Base-by-base conservation (phyloP, 805 yeast species). In the Millerago galiae region DNA sequence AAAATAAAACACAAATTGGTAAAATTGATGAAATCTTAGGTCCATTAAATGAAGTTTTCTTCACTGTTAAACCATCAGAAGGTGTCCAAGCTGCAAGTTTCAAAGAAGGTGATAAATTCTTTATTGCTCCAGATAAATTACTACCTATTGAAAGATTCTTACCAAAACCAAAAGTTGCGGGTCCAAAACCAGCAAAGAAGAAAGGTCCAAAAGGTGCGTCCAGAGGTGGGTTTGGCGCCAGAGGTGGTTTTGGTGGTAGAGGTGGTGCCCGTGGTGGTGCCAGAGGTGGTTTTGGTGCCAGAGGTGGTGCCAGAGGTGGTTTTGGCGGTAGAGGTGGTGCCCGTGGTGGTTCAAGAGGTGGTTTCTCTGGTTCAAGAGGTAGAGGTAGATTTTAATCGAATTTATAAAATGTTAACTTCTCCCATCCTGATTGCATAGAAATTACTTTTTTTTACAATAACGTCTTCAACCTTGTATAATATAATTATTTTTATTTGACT, bases 21-120 rank as follows among this genome's bases (percentile, higher is more conserved):
- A 93, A 93, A 66, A 95, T 93, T 45, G 99, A 93, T 64, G 99
- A 93, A 73, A 93, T 93, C 50, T 75, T 93, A 54, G 99, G 99
- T 40, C 98, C 99, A 37, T 70, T 93, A 62, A 93, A 93, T 63
- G 99, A 93, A 68, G 97, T 93, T n/a, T 91, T 77, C 63, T 93
- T 93, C 76, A 93, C 99, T 31, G 81, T 93, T 55, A 93, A 93
- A 70, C 93, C 97, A 44, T 74, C 85, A 40, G 99, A 93, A 62
- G 99, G 99, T 61, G 93, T 93, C 41, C 93, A 85, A 63, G 96
- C 99, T 43, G 67, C 76, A 30, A 86, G 96, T 41, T 93, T 93
- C 76, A 88, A 88, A 67, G 84, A 79, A 37, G 99, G 98, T 54
- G 99, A 93, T 67, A 90, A 90, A 69, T 91, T 93, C 64, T 93